phyloP scores from a whole-genome alignment of 2,329 filamentous ascomycete species.

The Claviceps quebecensis region DNA sequence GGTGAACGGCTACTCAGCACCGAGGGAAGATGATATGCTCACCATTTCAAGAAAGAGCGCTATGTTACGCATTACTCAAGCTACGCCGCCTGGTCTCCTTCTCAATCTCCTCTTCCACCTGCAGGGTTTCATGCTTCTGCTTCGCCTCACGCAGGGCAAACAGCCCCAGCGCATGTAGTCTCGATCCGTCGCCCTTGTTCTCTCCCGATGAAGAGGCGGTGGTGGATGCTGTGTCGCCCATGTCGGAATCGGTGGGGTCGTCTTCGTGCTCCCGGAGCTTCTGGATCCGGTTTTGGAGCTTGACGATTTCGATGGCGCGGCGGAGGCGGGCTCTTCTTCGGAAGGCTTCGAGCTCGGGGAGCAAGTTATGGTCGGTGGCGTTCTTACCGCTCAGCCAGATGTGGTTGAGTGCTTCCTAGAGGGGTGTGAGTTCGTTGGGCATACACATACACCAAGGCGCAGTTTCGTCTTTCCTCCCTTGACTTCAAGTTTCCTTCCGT shows the following conservation, averaged over 20 bases:
- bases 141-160: conserved; percentile 24
- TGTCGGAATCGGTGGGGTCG: conserved; percentile 59
- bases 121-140: conserved; percentile 64
- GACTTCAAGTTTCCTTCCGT: background rate
- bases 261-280: conserved; percentile 88
- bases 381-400: conserved; percentile 83
- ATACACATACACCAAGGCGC: background rate
- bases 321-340: conserved; percentile 86
- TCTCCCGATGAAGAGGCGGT: conserved; percentile 31
- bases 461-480: background rate
- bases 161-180: conserved; percentile 7
- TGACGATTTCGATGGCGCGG: conserved; percentile 90
- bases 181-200: conserved; percentile 4
- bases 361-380: conserved; percentile 88
- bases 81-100: conserved; percentile 30
- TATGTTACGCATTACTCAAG: conserved; percentile 10
- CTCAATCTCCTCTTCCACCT: conserved; percentile 45
- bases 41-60: background rate
- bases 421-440: background rate
- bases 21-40: no score
- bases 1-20: no score
- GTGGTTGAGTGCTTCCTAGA: conserved; percentile 62
- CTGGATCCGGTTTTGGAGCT: conserved; percentile 90
- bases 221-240: conserved; percentile 39
- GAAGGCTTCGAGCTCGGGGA: conserved; percentile 80